Base-by-base conservation (phyloP, 345 rosid genomes). In the Brassica incana region DNA sequence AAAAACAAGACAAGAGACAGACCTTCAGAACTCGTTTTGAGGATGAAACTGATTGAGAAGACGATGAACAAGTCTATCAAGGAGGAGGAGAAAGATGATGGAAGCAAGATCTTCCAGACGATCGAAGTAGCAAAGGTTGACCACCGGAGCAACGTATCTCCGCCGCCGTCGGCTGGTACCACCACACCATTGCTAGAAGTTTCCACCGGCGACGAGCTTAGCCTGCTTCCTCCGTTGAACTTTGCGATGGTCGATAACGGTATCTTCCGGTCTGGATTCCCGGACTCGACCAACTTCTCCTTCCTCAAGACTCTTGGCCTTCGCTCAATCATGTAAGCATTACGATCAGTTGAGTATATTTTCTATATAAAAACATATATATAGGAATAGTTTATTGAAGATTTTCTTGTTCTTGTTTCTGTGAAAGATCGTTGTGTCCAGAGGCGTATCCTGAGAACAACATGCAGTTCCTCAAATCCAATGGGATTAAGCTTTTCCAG, bases 241-340 rank as follows among this genome's bases (percentile, higher is more conserved):
- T 95, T 95, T 79, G 74, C 99, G 5, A 87, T 93, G 93, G 99
- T 95, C 18, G 98, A 95, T 74, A 90, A 88, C 54, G 99, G 99
- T 78, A 84, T 95, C 60, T 95, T 95, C 87, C 83, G 99, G 87
- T 93, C 99, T 27, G 99, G 99, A 68, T 95, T 91, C 74, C 99
- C 99, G 0, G 93, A 88, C 80, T 83, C 93, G 73, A 87, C 88
- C 70, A 95, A 91, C 90, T 95, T 95, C 90, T 72, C 97, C 12
- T 95, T 95, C 80, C 85, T 95, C 67, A 90, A 87, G 77, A 87
- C 90, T 20, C 97, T 95, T 69, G 86, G 92, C 62, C 99, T 95
- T 67, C 96, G 95, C 82, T 93, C 99, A 73, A 90, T 95, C 90
- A 89, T 95, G 99, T 95, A 85, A 85, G 89, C 33, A 64, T n/a